A percentile compares a stretch with the other conserved stretches of the same genome.
phyloP scores from a whole-genome alignment of 1,284 basidiomycete genomes.

The Inonotus obliquus region DNA sequence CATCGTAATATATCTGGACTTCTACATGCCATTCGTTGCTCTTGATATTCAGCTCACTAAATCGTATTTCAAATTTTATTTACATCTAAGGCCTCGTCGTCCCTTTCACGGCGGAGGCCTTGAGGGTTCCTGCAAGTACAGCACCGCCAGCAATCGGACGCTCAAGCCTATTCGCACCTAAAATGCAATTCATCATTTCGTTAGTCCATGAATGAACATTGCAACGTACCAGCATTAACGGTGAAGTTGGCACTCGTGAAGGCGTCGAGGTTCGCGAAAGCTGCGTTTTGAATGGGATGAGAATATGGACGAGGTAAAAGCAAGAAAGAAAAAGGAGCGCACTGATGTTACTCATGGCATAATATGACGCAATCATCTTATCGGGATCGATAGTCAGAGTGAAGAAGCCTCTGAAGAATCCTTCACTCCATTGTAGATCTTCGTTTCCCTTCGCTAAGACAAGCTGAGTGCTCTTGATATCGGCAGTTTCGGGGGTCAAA shows the following conservation, averaged over 20 bases:
- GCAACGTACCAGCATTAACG: slow-evolving; percentile 35
- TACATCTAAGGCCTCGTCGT: too few relatives aligned
- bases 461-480: slow-evolving; percentile 37
- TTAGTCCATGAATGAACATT: neutral
- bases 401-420: slow-evolving; percentile 60
- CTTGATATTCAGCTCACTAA: too few relatives aligned
- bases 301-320: neutral
- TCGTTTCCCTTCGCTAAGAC: slow-evolving; percentile 38
- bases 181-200: slow-evolving; percentile 3
- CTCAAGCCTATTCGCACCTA: slow-evolving; percentile 46
- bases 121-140: slow-evolving; percentile 39
- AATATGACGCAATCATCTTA: slow-evolving; percentile 51
- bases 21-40: neutral
- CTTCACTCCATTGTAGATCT: slow-evolving; percentile 64
- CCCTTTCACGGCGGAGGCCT: slow-evolving; percentile 24
- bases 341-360: slow-evolving; percentile 54
- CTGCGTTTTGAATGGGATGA: slow-evolving; percentile 23
- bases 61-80: too few relatives aligned
- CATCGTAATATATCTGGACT: too few relatives aligned
- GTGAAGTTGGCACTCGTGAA: slow-evolving; percentile 44
- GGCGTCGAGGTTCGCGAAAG: slow-evolving; percentile 43
- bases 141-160: slow-evolving; percentile 52
- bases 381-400: slow-evolving; percentile 44
- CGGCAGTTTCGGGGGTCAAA: slow-evolving; percentile 37
- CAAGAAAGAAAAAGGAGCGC: slow-evolving; percentile 21